Base-by-base conservation (phyloP, 495 filamentous ascomycete species). In the Penicillium paradoxum region DNA sequence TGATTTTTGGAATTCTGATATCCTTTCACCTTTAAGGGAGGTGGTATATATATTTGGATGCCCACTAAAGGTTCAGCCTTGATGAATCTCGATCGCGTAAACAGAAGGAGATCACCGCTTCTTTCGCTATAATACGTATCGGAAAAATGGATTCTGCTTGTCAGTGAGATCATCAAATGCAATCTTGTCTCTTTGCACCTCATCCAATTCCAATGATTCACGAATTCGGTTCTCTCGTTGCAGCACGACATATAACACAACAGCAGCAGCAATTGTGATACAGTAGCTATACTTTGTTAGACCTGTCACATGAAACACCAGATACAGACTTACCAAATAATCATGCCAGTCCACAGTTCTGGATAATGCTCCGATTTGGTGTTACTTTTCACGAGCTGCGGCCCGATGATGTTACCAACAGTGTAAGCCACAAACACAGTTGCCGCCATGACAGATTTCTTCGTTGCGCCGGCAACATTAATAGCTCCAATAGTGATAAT, bases 141-240 rank as follows among this genome's bases (percentile, higher is more conserved):
- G 70, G 58, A 91, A 92, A 56, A 85, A 86, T 2, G 79, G 77
- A 58, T 91, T 91, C 67, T 91, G 74, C 65, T 78, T 82, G 59
- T 91, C 88, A 2, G 88, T 91, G 55, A 91, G 70, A 67, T 90
- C 87, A 51, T 79, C 71, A 36, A 89, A 90, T 0, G 85, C 86
- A 29, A 84, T 60, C 56, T 79, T 79, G 54, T 85, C 83, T 55
- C 80, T 70, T 53, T 84, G 81, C 9, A 69, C 60, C 50, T 88
- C 84, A 58, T 86, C 79, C 19, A 83, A 59, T 0, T 75, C 69
- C 34, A 81, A 29, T 3, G 50, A 33, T 7, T 68, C 72, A 14
- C 78, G 68, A 36, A 72, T 68, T 49, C 64, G 71, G 58, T 89
- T 90, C 48, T 87, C 87, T 9, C 64, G 54, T 44, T 60, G 56